Conservation (phyloP, 2,329 filamentous ascomycete genomes). For the Blumeria graminis region DNA sequence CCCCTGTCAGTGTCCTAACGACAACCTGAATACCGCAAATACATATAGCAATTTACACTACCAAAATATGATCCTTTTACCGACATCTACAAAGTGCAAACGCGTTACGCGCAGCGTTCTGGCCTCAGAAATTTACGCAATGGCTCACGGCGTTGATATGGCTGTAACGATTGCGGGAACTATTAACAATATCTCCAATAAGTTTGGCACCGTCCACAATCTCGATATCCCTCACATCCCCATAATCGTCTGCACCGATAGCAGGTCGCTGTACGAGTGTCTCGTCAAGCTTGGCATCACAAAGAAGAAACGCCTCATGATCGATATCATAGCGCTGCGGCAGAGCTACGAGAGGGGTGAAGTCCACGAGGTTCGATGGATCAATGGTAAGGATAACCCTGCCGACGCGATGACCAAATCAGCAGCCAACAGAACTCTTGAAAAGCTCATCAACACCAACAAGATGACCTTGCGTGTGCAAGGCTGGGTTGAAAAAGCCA, state of each 20-base stretch:
- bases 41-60: too few species aligned
- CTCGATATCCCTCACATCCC: neutral
- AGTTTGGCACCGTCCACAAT: neutral
- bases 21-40: too few species aligned
- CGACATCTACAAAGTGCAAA: too few species aligned
- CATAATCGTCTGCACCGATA: constrained; percentile 2
- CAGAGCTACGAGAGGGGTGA: constrained; percentile 1
- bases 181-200: neutral
- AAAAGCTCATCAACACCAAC: neutral
- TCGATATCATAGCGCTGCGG: neutral
- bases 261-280: constrained; percentile 1
- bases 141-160: neutral
- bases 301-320: constrained; percentile 2
- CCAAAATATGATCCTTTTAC: too few species aligned
- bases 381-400: neutral
- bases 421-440: neutral
- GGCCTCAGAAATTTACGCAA: neutral
- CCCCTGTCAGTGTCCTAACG: too few species aligned
- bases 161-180: neutral
- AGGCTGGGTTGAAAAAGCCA: neutral
- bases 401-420: neutral
- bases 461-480: neutral
- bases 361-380: neutral
- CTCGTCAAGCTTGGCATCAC: constrained; percentile 4
- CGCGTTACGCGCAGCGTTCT: neutral